Evolutionary conservation across 2,329 filamentous ascomycete species (phyloP).

Genomic region (Monilinia fructicola): DNA sequence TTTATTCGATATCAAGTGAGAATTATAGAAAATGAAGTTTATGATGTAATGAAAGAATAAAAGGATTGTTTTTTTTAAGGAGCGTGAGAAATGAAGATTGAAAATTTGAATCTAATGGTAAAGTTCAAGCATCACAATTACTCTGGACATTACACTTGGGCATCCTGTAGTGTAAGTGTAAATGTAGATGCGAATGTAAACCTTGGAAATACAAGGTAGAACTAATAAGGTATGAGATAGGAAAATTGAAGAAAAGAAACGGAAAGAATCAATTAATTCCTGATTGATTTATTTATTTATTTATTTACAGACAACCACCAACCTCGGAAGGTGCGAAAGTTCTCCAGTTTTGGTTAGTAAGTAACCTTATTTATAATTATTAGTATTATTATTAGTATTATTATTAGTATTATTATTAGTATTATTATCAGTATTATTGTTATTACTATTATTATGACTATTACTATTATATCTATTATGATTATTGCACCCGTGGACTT

Average conservation of each 20-base stretch:
- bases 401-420: neutral
- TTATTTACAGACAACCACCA: no score
- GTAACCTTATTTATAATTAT: no score
- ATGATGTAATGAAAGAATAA: conserved; percentile 9
- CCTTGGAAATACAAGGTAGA: no score
- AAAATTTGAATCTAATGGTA: conserved; percentile 13
- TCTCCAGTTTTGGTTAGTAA: neutral
- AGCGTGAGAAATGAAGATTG: conserved; percentile 18
- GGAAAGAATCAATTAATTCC: neutral
- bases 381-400: no score
- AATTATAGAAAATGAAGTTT: neutral
- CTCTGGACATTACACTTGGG: no score
- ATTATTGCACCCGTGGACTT: no score
- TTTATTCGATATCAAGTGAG: neutral
- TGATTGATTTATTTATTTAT: no score
- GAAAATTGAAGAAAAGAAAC: neutral
- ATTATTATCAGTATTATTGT: no score
- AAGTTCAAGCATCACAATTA: neutral
- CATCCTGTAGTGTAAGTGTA: conserved; percentile 8
- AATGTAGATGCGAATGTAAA: no score
- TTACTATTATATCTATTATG: no score
- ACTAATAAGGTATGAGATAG: neutral
- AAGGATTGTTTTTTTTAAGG: neutral
- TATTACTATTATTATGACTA: no score
- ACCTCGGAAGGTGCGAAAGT: no score